These are phyloP conservation scores for Nemania sp. DNA, from an alignment of 2,329 filamentous ascomycete genomes.

Conservation along the genomic window DNA sequence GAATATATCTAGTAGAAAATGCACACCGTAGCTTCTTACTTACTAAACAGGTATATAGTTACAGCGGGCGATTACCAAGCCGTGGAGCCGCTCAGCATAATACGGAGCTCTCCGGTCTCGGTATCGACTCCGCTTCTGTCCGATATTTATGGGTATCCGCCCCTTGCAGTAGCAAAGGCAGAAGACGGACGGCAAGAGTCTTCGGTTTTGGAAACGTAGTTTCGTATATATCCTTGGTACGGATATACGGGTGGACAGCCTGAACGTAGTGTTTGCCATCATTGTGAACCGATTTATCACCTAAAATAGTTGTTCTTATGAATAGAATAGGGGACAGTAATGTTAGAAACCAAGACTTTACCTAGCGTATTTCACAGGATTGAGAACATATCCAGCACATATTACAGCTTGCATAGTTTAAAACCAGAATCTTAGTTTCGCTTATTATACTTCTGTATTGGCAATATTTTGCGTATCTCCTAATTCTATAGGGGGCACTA, in stretches of 20 bases:
- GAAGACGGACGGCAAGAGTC: not conserved
- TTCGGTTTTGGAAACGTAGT: not conserved
- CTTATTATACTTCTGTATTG: slow-evolving; percentile 32
- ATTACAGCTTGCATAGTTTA: not conserved
- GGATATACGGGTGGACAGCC: no score
- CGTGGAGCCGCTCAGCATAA: no score
- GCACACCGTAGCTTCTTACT: no score
- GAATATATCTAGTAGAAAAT: no score
- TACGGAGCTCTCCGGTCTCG: slow-evolving; percentile 13
- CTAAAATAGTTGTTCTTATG: no score
- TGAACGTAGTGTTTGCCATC: no score
- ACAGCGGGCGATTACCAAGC: no score
- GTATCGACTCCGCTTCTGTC: slow-evolving; percentile 28
- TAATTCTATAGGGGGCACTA: slow-evolving; percentile 29
- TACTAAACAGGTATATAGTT: no score
- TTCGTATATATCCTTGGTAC: not conserved
- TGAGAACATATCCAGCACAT: not conserved
- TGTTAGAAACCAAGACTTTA: no score
- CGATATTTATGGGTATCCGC: not conserved
- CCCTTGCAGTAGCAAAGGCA: not conserved
- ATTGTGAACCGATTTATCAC: no score
- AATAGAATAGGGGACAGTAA: no score
- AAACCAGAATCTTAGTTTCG: slow-evolving; percentile 9
- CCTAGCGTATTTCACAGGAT: not conserved
- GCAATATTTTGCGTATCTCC: slow-evolving; percentile 13